Evolutionary conservation across 768 basidiomycete genomes (phyloP).

Genomic region (Psilocybe sp.): DNA sequence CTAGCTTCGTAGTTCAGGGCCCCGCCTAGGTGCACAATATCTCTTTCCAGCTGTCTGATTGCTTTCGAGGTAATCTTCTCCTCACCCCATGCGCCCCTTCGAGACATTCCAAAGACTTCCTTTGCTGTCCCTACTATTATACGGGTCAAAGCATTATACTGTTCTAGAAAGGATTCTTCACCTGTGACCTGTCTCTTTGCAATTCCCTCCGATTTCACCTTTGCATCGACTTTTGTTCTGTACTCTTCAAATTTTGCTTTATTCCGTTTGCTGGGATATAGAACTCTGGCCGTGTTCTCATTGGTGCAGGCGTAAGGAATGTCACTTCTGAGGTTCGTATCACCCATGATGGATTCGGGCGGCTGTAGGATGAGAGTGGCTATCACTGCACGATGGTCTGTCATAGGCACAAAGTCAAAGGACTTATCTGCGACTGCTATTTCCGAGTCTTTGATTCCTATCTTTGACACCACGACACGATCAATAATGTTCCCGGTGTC

Average conservation of each 20-base stretch:
- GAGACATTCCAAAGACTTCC: background rate
- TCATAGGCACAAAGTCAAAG: slow-evolving; percentile 1
- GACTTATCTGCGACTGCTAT: background rate
- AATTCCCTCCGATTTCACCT: too few relatives aligned
- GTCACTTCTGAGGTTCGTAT: too few relatives aligned
- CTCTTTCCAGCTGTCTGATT: background rate
- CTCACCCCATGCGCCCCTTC: background rate
- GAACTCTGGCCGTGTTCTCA: too few relatives aligned
- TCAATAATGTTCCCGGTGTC: slow-evolving; percentile 8
- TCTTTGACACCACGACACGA: background rate
- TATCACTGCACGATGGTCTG: slow-evolving; percentile 12
- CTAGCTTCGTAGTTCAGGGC: too few relatives aligned
- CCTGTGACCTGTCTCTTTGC: background rate
- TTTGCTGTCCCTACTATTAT: background rate
- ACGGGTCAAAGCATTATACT: background rate
- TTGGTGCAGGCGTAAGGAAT: too few relatives aligned
- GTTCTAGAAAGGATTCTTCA: slow-evolving; percentile 3
- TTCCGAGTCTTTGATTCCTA: background rate
- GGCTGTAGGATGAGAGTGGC: too few relatives aligned
- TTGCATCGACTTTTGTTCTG: background rate
- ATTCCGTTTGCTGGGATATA: too few relatives aligned
- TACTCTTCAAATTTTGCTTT: slow-evolving; percentile 5
- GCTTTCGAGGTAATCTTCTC: background rate
- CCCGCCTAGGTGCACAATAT: too few relatives aligned
- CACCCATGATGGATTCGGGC: too few relatives aligned